Base-by-base conservation (phyloP, 805 yeast genomes). In the Ogataea chonburiensis region DNA sequence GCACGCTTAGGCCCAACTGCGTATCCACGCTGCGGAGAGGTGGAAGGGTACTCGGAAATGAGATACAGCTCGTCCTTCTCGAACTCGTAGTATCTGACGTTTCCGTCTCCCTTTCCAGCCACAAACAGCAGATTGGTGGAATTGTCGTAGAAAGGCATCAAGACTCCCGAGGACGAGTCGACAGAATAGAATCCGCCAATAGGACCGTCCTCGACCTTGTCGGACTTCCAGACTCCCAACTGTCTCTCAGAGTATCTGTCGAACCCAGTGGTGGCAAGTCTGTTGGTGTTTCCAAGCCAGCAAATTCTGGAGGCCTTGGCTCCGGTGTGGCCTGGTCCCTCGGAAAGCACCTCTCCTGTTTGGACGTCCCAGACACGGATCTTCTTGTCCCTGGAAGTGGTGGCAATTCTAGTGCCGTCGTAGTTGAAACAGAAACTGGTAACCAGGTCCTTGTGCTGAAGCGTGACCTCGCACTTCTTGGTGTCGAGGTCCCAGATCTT, bases 31-130 rank as follows among this genome's bases (percentile, higher is more conserved):
- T 93, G 98, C 2, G 98, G 93, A 21, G 86, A 94, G 3, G 79
- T 75, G 3, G 97, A 87, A 43, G 81, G 80, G 61, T 75, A 93
- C 59, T 91, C 96, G n/a, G 95, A 85, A 42, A 93, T 66, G 50
- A 84, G 86, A 62, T 71, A 80, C 38, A 93, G 70, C 53, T 80
- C 83, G 53, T 91, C 97, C 52, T 85, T 77, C 44, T 80, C 87
- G 60, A 75, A 87, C 67, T 93, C 98, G 57, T 69, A 93, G 65
- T 91, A 91, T 55, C 96, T 85, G 53, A 93, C 86, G 60, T 91
- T 93, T 52, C 98, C 98, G 61, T 93, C 98, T 61, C 97, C 97
- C 63, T 93, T 91, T 50, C 98, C 99, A 20, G 95, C 98, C 43
- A 93, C 67, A 56, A 83, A 93, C 42, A 93, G 70, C 40, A 89